A percentile compares a stretch with the other conserved stretches of the same genome.
These are phyloP conservation scores for Trichophyton rubrum DNA, from an alignment of 2,329 filamentous ascomycete genomes.

Conservation along the genomic window DNA sequence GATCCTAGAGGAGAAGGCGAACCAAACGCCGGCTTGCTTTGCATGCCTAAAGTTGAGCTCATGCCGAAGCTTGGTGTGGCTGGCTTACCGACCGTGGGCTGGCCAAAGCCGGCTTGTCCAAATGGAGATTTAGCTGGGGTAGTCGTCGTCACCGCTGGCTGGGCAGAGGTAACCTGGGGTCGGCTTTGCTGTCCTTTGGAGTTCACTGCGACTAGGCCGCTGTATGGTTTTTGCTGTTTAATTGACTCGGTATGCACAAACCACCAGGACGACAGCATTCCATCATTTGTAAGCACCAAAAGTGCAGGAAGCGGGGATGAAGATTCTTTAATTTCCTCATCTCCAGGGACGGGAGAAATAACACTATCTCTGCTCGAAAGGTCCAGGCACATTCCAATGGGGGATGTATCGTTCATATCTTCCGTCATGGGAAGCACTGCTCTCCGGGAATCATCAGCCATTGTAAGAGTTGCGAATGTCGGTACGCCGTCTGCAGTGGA, in stretches of 20 bases:
- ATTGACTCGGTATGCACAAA: conserved; percentile 81
- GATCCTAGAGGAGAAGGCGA: not conserved
- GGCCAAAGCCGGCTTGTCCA: conserved; percentile 15
- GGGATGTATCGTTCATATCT: conserved; percentile 54
- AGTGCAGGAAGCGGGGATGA: conserved; percentile 69
- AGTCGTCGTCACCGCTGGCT: conserved; percentile 14
- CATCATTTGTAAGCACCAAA: conserved; percentile 79
- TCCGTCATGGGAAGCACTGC: conserved; percentile 63
- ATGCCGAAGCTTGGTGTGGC: conserved; percentile 16
- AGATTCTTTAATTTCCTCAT: conserved; percentile 71
- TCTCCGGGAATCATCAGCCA: conserved; percentile 59
- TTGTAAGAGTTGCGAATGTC: conserved; percentile 60
- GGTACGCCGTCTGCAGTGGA: conserved; percentile 51
- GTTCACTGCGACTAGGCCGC: conserved; percentile 46
- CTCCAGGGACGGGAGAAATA: conserved; percentile 59
- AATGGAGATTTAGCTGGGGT: conserved; percentile 11
- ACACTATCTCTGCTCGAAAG: conserved; percentile 73
- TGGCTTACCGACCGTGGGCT: conserved; percentile 20
- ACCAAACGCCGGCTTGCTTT: conserved; percentile 10
- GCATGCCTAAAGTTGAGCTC: conserved; percentile 9
- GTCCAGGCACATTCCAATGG: conserved; percentile 71
- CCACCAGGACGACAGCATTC: conserved; percentile 79
- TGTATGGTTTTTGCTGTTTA: conserved; percentile 57
- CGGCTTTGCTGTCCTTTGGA: conserved; percentile 21
- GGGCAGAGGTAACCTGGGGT: conserved; percentile 15